Conservation (phyloP, 73 alveolate species). For the Stentor roeselii region DNA sequence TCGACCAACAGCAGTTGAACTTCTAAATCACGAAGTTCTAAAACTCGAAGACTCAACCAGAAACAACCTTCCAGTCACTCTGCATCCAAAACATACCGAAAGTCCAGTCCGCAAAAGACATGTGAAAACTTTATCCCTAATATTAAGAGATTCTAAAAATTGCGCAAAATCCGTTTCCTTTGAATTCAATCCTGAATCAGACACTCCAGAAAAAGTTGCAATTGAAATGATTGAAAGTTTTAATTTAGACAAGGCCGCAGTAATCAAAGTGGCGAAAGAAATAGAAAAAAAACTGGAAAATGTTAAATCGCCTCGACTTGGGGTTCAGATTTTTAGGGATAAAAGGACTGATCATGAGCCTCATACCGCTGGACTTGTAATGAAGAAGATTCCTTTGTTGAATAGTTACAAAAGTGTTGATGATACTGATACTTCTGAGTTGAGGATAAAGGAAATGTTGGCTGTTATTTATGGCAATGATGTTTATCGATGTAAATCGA, state of each 20-base stretch:
- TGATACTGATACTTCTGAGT: background rate
- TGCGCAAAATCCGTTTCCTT: background rate
- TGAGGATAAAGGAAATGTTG: background rate
- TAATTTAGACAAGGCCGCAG: background rate
- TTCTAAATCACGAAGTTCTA: background rate
- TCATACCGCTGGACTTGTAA: background rate
- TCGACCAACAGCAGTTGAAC: conserved; percentile 14
- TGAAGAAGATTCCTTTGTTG: background rate
- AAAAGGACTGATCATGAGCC: background rate
- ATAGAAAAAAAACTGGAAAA: background rate
- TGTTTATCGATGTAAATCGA: too few relatives aligned
- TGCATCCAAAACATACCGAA: background rate
- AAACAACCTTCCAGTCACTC: background rate
- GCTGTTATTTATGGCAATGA: background rate
- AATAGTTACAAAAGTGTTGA: background rate
- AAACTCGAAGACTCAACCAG: background rate
- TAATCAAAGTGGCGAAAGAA: conserved; percentile 3
- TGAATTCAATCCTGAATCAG: background rate
- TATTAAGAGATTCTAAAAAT: background rate
- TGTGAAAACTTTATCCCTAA: background rate
- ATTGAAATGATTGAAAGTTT: background rate
- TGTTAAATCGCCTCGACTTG: background rate
- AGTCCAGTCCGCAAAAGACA: background rate
- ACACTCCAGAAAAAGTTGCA: conserved; percentile 22
- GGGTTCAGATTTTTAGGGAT: background rate